Base-by-base conservation (phyloP, 305 asterid genomes). In the Fraxinus greggii region DNA sequence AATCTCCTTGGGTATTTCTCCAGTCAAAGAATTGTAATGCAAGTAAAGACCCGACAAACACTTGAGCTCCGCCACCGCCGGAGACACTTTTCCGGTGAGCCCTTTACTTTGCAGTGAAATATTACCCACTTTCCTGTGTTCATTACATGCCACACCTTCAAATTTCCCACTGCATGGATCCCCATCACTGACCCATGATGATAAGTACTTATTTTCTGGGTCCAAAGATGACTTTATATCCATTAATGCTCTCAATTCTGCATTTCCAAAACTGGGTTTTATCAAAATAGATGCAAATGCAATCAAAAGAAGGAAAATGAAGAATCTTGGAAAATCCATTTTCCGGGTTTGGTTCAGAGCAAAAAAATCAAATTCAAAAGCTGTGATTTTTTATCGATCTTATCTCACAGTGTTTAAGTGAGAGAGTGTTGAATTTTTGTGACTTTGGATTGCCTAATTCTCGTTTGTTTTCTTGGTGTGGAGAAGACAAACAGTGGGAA, bases 121-220 rank as follows among this genome's bases (percentile, higher is more conserved):
- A 78, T 92, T 96, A 0, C 90, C 93, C 79, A 96, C 97, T 86
- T 93, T 96, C 78, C 90, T 87, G 85, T 91, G 92, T 84, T 87
- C 91, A 87, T 96, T 96, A 85, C 99, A 96, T 72, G 91, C 93
- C 21, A 96, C 95, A 63, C 98, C 99, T 76, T 79, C 84, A 76
- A 96, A 96, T n/a, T 88, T 35, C 80, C 95, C 95, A 80, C 86
- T 86, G 91, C 99, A 96, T 0, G 93, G 97, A 78, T 93, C 95
- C 59, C 93, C 95, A 86, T 78, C 84, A 13, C 72, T 79, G 24
- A 83, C 87, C 99, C 99, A 96, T 3, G 99, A 93, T 0, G 88
- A 80, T 32, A 96, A 87, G 38, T 80, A 80, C 86, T 88, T 90
- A 89, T 81, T 86, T 61, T 72, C 86, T 1, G 99, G 98, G 90